A percentile compares a stretch with the other conserved stretches of the same genome.
phyloP scores from a whole-genome alignment of 805 yeast species.

The Nakazawaea wyomingensis region DNA sequence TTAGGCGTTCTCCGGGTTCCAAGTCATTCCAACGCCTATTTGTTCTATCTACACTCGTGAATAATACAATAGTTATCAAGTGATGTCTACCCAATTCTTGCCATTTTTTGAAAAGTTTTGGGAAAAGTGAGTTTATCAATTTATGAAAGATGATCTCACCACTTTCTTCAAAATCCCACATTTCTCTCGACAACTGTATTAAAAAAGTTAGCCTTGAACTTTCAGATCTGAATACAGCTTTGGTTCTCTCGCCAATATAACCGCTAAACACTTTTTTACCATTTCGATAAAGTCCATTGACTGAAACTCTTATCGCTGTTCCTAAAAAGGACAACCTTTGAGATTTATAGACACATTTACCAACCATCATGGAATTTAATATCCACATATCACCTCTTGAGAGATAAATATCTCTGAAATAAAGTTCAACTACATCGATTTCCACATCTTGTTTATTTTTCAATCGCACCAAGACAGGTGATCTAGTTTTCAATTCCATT shows the following conservation, averaged over 20 bases:
- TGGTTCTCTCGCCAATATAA: constrained; percentile 68
- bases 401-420: constrained; percentile 71
- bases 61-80: constrained; percentile 80
- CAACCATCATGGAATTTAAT: constrained; percentile 55
- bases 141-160: constrained; percentile 94
- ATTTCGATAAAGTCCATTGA: constrained; percentile 57
- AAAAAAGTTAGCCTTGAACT: constrained; percentile 79
- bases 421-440: constrained; percentile 78
- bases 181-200: constrained; percentile 86
- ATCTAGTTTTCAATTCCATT: constrained; percentile 63
- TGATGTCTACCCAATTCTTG: constrained; percentile 84
- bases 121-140: constrained; percentile 86
- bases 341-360: constrained; percentile 59
- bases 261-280: constrained; percentile 74
- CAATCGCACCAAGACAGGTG: constrained; percentile 54
- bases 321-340: constrained; percentile 62
- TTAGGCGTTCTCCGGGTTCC: constrained; percentile 66
- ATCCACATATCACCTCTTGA: constrained; percentile 94
- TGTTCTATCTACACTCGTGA: constrained; percentile 71
- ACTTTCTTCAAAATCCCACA: constrained; percentile 97
- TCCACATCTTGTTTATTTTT: constrained; percentile 44
- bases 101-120: constrained; percentile 86
- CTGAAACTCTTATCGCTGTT: constrained; percentile 53
- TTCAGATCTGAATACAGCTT: constrained; percentile 83
- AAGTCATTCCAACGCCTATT: constrained; percentile 45